Evolutionary conservation across 2,329 filamentous ascomycete genomes (phyloP).

Genomic region (Aspergillus hortae): DNA sequence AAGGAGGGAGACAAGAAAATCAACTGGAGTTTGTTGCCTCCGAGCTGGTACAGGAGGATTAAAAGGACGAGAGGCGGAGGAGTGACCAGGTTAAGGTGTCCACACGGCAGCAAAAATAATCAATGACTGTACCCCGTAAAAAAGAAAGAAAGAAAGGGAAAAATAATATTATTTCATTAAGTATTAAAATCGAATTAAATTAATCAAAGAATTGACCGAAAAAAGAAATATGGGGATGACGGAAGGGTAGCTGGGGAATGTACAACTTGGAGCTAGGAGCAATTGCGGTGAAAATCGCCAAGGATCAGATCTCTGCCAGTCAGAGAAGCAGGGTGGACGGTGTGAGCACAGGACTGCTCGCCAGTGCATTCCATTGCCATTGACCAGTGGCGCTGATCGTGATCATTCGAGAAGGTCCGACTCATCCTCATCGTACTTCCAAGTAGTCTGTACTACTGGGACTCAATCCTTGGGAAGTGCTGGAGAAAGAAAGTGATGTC

Average conservation of each 20-base stretch:
- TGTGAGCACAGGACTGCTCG: conserved; percentile 1
- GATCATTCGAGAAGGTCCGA: too few species aligned
- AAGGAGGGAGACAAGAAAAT: not conserved
- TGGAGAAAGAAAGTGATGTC: conserved; percentile 11
- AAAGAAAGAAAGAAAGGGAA: not conserved
- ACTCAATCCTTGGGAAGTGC: not conserved
- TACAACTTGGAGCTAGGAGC: not conserved
- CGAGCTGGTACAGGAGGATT: not conserved
- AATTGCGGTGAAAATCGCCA: conserved; percentile 12
- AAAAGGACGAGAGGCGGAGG: not conserved
- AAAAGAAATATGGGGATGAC: not conserved
- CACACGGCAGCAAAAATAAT: conserved; percentile 7
- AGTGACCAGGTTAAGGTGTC: not conserved
- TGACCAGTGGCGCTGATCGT: too few species aligned
- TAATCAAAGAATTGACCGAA: not conserved
- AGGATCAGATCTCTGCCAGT: not conserved
- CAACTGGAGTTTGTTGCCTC: not conserved
- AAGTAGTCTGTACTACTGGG: not conserved
- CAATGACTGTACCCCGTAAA: not conserved
- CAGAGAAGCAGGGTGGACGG: not conserved
- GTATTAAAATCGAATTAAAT: conserved; percentile 2
- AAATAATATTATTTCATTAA: not conserved
- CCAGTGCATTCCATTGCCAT: too few species aligned
- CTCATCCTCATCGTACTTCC: too few species aligned
- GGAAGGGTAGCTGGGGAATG: conserved; percentile 6